A percentile compares a stretch with the other conserved stretches of the same genome.
Conservation (phyloP, 2,329 filamentous ascomycete genomes). For the Graphilbum sp. region DNA sequence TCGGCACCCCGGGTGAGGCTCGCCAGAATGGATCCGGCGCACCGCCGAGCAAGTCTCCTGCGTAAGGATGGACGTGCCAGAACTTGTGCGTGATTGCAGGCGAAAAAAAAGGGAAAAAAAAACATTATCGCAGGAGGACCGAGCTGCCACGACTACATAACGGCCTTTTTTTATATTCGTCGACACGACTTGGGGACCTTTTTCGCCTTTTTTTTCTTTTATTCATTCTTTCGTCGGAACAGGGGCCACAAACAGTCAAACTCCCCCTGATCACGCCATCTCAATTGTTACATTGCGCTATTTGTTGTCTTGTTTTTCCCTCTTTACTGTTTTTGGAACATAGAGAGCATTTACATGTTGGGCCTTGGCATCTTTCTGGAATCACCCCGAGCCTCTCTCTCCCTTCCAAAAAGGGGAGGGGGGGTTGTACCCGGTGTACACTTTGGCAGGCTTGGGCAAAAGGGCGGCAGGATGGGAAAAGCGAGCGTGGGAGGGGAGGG, state of each 20-base stretch:
- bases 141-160: too few species aligned
- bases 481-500: slow-evolving; percentile 7
- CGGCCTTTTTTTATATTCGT: too few species aligned
- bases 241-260: too few species aligned
- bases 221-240: slow-evolving; percentile 4
- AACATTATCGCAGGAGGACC: too few species aligned
- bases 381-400: slow-evolving; percentile 1
- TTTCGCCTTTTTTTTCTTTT: slow-evolving; percentile 4
- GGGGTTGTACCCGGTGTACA: background rate
- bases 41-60: slow-evolving; percentile 42
- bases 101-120: background rate
- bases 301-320: background rate
- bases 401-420: slow-evolving; percentile 3
- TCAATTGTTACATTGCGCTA: background rate
- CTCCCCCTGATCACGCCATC: background rate
- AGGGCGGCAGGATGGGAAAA: slow-evolving; percentile 9
- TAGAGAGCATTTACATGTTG: slow-evolving; percentile 3
- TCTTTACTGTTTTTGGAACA: slow-evolving; percentile 1
- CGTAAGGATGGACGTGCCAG: slow-evolving; percentile 18
- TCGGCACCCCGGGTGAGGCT: slow-evolving; percentile 43
- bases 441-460: slow-evolving; percentile 9
- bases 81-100: too few species aligned
- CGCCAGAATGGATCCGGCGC: slow-evolving; percentile 45
- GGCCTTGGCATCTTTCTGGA: slow-evolving; percentile 3
- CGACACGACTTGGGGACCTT: too few species aligned